A percentile compares a stretch with the other conserved stretches of the same genome.
Conservation (phyloP, 257 asterid genomes). For the Prunella vulgaris region DNA sequence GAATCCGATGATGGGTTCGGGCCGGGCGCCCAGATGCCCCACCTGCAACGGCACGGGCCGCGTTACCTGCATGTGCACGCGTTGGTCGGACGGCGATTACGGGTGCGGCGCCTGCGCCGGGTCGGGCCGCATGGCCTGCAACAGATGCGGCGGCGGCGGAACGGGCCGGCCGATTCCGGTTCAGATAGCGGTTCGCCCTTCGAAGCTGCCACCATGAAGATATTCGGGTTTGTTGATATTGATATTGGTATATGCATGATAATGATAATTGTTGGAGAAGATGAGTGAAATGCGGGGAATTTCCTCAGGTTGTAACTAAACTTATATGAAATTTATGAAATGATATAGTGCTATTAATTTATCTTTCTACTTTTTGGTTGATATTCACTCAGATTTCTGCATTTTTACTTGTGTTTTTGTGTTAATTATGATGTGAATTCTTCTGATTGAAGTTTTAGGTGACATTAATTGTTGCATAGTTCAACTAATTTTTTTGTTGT, state of each 20-base stretch:
- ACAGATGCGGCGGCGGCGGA: slow-evolving; percentile 86
- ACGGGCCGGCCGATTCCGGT: slow-evolving; percentile 89
- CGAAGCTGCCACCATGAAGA: slow-evolving; percentile 42
- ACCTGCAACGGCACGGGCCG: slow-evolving; percentile 90
- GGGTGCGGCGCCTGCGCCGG: slow-evolving; percentile 94
- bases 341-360: slow-evolving; percentile 21
- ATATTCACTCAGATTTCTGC: not conserved
- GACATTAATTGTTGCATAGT: no score
- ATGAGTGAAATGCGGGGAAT: slow-evolving; percentile 18
- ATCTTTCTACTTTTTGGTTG: not conserved
- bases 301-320: slow-evolving; percentile 32
- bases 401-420: not conserved
- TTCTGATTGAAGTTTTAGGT: no score
- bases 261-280: slow-evolving; percentile 18
- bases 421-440: no score
- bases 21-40: slow-evolving; percentile 65
- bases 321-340: slow-evolving; percentile 20
- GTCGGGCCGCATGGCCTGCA: slow-evolving; percentile 87
- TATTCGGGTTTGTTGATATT: slow-evolving; percentile 26
- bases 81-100: slow-evolving; percentile 92
- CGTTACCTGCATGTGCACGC: slow-evolving; percentile 73
- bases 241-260: not conserved
- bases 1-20: slow-evolving; percentile 66
- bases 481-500: not conserved
- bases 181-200: slow-evolving; percentile 61